These are phyloP conservation scores for Geotrichum carabidarum DNA, from an alignment of 1,139 yeast species.

Conservation along the genomic window DNA sequence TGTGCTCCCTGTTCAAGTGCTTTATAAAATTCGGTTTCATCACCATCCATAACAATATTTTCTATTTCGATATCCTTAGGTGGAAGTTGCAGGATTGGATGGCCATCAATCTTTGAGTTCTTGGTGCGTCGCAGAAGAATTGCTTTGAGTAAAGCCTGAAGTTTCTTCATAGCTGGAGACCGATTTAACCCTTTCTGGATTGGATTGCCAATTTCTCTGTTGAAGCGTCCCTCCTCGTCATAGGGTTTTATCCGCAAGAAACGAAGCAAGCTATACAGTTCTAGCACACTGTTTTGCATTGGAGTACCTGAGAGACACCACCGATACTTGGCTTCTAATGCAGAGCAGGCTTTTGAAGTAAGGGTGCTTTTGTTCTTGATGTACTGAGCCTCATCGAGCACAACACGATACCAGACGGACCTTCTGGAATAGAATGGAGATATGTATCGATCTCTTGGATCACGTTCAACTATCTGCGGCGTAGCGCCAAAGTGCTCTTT, in stretches of 20 bases:
- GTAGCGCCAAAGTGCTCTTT: slow-evolving; percentile 37
- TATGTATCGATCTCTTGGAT: slow-evolving; percentile 27
- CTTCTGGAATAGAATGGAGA: slow-evolving; percentile 60
- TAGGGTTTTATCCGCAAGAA: slow-evolving; percentile 60
- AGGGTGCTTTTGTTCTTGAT: slow-evolving; percentile 72
- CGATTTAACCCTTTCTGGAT: slow-evolving; percentile 38
- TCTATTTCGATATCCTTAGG: slow-evolving; percentile 51
- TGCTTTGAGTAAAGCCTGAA: slow-evolving; percentile 70
- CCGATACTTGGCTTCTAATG: slow-evolving; percentile 51
- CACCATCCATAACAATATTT: slow-evolving; percentile 50
- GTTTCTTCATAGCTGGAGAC: slow-evolving; percentile 46
- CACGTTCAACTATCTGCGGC: slow-evolving; percentile 24
- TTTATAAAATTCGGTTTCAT: slow-evolving; percentile 51
- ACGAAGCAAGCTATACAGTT: slow-evolving; percentile 68
- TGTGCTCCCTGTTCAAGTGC: slow-evolving; percentile 58
- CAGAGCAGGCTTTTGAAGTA: slow-evolving; percentile 62
- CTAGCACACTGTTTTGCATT: slow-evolving; percentile 80
- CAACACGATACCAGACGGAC: slow-evolving; percentile 55
- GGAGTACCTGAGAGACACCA: slow-evolving; percentile 95
- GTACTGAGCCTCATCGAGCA: slow-evolving; percentile 87
- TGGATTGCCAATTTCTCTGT: slow-evolving; percentile 55
- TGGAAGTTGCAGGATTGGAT: slow-evolving; percentile 66
- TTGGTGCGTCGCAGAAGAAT: slow-evolving; percentile 78
- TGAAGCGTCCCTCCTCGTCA: slow-evolving; percentile 49
- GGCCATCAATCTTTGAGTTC: slow-evolving; percentile 68